Evolutionary conservation across 306 rosid species (phyloP), one percentile per base, ranked within the genome.

Genomic region (Citrullus amarus): DNA sequence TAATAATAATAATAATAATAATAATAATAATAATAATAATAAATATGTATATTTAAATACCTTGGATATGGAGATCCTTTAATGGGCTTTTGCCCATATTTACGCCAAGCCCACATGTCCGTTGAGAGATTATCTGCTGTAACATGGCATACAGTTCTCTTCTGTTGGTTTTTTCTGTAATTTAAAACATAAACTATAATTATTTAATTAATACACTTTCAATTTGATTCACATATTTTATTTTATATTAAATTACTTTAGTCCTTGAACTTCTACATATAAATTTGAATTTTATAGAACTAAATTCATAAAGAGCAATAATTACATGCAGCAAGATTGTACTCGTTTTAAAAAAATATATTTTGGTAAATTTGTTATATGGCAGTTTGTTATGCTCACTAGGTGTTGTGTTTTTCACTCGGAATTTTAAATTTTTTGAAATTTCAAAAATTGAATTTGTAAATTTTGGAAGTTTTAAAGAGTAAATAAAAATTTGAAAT

Each of bases 41-140:
- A 3, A 6, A 25, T 62, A 22, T 20, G 9, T 30, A 59, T 60
- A 60, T 12, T 60, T 30, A 22, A 10, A 44, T 56, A 90, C 98
- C 98, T 89, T 54, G 97, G 95, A 79, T 88, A 22, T 32, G 48
- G 79, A 30, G 67, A 71, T 50, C 16, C 51, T n/a, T 46, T 72
- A 38, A 71, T 70, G 78, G 78, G 78, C 62, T 74, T 74, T 74
- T 74, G 78, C 78, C 78, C 78, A 53, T 74, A 74, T 54, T 74
- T 74, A 32, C 97, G 84, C 97, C 98, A 93, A 15, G 96, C 92
- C 98, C 98, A 91, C 51, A 85, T 50, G 85, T 93, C 98, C 2
- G 90, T 17, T 2, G 89, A 84, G 65, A 93, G 86, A 66, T 91
- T 89, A 8, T 88, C 91, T 0, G 83, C 85, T 2, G 86, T 81